A percentile compares a stretch with the other conserved stretches of the same genome.
These are phyloP conservation scores for Wallacemonas sp. DNA, from an alignment of 208 protist species.

Conservation along the genomic window DNA sequence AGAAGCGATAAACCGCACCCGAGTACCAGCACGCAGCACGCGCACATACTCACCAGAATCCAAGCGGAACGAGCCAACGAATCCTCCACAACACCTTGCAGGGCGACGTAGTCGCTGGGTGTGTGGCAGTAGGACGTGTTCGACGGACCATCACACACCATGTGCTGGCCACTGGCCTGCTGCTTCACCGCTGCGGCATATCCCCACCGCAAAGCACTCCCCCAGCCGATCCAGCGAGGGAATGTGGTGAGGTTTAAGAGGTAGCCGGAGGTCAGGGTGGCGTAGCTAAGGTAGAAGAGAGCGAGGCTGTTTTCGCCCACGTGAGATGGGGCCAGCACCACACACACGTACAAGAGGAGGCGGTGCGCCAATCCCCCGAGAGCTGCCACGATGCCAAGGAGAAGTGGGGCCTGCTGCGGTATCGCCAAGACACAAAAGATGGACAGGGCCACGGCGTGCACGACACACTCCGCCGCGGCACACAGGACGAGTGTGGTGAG, in stretches of 20 bases:
- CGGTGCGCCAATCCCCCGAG: slow-evolving; percentile 49
- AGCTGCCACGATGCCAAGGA: slow-evolving; percentile 41
- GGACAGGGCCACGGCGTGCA: slow-evolving; percentile 46
- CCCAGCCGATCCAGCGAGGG: slow-evolving; percentile 28
- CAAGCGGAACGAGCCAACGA: slow-evolving; percentile 26
- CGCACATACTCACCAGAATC: slow-evolving; percentile 1
- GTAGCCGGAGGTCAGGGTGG: slow-evolving; percentile 63
- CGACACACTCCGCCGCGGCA: slow-evolving; percentile 27
- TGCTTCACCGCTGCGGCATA: slow-evolving; percentile 62
- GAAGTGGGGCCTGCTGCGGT: slow-evolving; percentile 35
- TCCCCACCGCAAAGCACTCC: slow-evolving; percentile 59
- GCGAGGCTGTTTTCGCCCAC: slow-evolving; percentile 25
- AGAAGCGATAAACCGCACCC: slow-evolving; percentile 7
- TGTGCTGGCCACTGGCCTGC: slow-evolving; percentile 36
- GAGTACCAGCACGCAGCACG: neutral
- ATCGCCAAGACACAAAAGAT: slow-evolving; percentile 44
- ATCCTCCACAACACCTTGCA: slow-evolving; percentile 50
- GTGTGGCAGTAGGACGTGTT: slow-evolving; percentile 78
- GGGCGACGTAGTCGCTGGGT: slow-evolving; percentile 43
- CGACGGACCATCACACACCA: slow-evolving; percentile 54
- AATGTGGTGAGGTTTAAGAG: slow-evolving; percentile 61
- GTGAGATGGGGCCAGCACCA: slow-evolving; percentile 33
- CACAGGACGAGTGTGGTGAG: slow-evolving; percentile 38
- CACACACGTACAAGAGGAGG: slow-evolving; percentile 39
- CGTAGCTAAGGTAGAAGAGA: slow-evolving; percentile 43